A percentile compares a stretch with the other conserved stretches of the same genome.
Conservation (phyloP, 1,284 basidiomycete genomes). For the Moesziomyces sp. region DNA sequence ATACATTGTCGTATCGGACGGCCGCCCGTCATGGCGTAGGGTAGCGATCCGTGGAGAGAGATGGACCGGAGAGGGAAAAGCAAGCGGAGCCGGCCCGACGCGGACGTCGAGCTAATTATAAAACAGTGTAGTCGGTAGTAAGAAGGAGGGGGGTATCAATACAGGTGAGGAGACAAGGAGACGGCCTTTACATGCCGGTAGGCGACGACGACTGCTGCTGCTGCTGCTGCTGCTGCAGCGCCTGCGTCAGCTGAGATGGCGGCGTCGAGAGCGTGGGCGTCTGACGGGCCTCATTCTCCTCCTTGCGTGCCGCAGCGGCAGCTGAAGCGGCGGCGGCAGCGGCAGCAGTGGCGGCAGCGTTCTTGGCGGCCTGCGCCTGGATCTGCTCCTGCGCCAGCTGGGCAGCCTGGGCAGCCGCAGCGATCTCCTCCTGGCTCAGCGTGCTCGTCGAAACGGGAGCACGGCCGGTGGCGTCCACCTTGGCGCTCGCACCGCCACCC, state of each 20-base stretch:
- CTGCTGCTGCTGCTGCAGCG: conserved; percentile 30
- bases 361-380: conserved; percentile 55
- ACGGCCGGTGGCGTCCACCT: conserved; percentile 64
- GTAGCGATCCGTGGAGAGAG: conserved; percentile 28
- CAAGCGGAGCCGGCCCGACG: conserved; percentile 17
- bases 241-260: conserved; percentile 40
- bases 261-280: conserved; percentile 22
- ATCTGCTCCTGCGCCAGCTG: conserved; percentile 58
- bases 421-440: conserved; percentile 61
- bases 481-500: conserved; percentile 63
- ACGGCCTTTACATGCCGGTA: conserved; percentile 21
- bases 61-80: conserved; percentile 11
- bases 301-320: conserved; percentile 48
- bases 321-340: conserved; percentile 42
- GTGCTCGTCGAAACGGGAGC: conserved; percentile 63
- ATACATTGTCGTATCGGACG: not conserved
- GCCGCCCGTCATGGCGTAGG: conserved; percentile 9
- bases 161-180: conserved; percentile 17
- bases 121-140: conserved; percentile 28
- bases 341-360: conserved; percentile 44
- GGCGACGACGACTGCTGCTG: conserved; percentile 21
- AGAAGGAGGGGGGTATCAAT: conserved; percentile 29
- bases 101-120: conserved; percentile 24
- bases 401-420: conserved; percentile 62
- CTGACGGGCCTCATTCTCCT: conserved; percentile 21